Conservation (phyloP, 495 filamentous ascomycete species). For the Neurospora sp. region DNA sequence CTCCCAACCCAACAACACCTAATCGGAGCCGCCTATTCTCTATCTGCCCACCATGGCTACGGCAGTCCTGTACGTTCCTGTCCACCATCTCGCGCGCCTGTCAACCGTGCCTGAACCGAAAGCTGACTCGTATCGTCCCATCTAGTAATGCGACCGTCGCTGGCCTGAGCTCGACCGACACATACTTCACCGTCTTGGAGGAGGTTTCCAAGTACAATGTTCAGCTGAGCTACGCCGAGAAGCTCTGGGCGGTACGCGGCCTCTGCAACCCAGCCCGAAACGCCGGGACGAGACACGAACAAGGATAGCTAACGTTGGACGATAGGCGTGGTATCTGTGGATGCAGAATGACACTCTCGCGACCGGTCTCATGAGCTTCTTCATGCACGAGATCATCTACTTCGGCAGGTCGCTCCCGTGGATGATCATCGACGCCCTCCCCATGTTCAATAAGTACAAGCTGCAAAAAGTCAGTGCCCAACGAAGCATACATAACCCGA, state of each 20-base stretch:
- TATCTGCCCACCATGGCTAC: conserved; percentile 26
- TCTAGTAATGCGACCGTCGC: conserved; percentile 39
- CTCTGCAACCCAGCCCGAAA: conserved; percentile 1
- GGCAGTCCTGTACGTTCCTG: conserved; percentile 25
- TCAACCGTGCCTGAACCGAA: too few relatives aligned
- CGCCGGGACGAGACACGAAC: background rate
- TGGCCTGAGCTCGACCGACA: conserved; percentile 39
- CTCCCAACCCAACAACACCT: background rate
- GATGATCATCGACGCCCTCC: conserved; percentile 84
- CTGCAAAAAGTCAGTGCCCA: conserved; percentile 65
- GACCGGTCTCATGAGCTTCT: conserved; percentile 92
- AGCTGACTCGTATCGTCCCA: conserved; percentile 20
- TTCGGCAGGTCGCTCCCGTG: conserved; percentile 88
- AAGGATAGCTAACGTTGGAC: conserved; percentile 1
- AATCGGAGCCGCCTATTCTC: background rate
- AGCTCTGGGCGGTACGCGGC: conserved; percentile 72
- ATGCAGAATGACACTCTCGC: conserved; percentile 96
- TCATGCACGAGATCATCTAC: conserved; percentile 90
- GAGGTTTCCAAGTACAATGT: conserved; percentile 82
- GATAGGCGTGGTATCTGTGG: conserved; percentile 76
- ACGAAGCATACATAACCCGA: background rate
- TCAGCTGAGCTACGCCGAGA: conserved; percentile 73
- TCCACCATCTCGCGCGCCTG: too few relatives aligned
- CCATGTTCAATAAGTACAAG: conserved; percentile 85
- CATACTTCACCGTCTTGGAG: conserved; percentile 75